These are phyloP conservation scores for Hypoxylon sp. DNA, from an alignment of 2,329 filamentous ascomycete genomes.

Conservation along the genomic window DNA sequence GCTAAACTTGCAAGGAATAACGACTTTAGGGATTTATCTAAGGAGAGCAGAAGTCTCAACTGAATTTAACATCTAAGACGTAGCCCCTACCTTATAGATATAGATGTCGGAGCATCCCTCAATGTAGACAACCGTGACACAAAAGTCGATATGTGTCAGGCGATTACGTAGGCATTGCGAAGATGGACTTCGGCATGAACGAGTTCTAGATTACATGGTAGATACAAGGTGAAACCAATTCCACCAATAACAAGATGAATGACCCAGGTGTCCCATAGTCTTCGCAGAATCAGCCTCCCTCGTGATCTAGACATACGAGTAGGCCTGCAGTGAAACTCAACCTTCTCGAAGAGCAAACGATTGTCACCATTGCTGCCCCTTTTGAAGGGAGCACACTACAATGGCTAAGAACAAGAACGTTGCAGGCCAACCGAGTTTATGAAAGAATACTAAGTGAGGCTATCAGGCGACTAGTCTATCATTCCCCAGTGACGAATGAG, in stretches of 20 bases:
- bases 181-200: neutral
- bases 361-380: neutral
- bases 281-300: neutral
- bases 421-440: neutral
- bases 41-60: neutral
- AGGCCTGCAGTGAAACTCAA: neutral
- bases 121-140: neutral
- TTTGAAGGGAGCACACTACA: neutral
- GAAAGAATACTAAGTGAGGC: neutral
- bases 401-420: neutral
- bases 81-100: neutral
- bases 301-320: neutral
- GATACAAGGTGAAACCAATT: constrained; percentile 6
- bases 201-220: neutral
- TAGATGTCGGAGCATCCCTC: neutral
- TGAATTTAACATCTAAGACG: neutral
- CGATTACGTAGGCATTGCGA: constrained; percentile 7
- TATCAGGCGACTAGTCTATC: neutral
- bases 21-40: neutral
- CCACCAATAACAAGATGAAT: neutral
- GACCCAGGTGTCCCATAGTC: neutral
- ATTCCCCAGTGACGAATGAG: neutral
- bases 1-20: neutral
- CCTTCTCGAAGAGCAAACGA: neutral
- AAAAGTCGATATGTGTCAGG: neutral